Conservation (phyloP, 257 asterid genomes). For the Primulina eburnea region DNA sequence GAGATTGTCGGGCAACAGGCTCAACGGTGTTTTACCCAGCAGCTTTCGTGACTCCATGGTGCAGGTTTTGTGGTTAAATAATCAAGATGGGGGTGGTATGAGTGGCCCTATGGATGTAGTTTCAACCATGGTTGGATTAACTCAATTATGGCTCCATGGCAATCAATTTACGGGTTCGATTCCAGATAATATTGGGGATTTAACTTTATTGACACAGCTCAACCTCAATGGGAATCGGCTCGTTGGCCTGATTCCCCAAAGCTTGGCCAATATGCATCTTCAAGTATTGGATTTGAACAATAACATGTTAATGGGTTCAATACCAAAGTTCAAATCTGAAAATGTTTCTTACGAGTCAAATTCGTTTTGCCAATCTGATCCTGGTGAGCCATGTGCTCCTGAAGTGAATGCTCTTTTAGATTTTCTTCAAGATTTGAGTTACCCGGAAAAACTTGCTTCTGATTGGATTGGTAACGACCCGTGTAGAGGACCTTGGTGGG, state of each 20-base stretch:
- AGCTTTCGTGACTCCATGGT: slow-evolving; percentile 53
- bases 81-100: slow-evolving; percentile 61
- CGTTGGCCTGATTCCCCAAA: slow-evolving; percentile 60
- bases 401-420: slow-evolving; percentile 61
- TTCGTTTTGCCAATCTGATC: slow-evolving; percentile 53
- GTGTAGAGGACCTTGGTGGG: slow-evolving; percentile 69
- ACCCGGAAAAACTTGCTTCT: slow-evolving; percentile 53
- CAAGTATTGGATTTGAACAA: slow-evolving; percentile 55
- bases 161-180: slow-evolving; percentile 62
- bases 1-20: slow-evolving; percentile 49
- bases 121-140: slow-evolving; percentile 52
- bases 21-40: slow-evolving; percentile 51
- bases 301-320: slow-evolving; percentile 78
- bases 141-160: slow-evolving; percentile 65
- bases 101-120: slow-evolving; percentile 53
- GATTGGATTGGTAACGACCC: slow-evolving; percentile 77
- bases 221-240: slow-evolving; percentile 57
- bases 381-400: slow-evolving; percentile 63
- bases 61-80: slow-evolving; percentile 73
- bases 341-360: slow-evolving; percentile 45
- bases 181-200: slow-evolving; percentile 58
- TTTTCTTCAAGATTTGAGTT: slow-evolving; percentile 52
- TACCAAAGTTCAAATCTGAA: slow-evolving; percentile 56
- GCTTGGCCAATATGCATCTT: slow-evolving; percentile 53
- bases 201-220: slow-evolving; percentile 50